Evolutionary conservation across 1,284 basidiomycete species (phyloP), one percentile per base, ranked within the genome.

Genomic region (Sporisorium graminicola): DNA sequence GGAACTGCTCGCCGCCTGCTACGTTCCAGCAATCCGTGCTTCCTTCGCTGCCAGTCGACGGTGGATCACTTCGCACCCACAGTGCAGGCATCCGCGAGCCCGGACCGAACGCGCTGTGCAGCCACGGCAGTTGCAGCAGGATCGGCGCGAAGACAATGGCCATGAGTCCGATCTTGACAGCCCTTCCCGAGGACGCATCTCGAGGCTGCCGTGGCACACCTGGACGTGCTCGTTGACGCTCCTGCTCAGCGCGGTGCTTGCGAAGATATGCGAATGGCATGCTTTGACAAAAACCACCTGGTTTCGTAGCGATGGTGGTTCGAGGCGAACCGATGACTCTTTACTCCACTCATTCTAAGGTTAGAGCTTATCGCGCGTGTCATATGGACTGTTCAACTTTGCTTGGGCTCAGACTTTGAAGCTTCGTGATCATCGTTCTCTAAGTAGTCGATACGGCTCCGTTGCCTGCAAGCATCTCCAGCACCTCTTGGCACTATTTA

Each of bases 181-280:
- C 64, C 7, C 44, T 26, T 7, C 50, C 2, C 0, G 62, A 53
- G 6, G n/a, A n/a, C n/a, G 4, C 50, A 7, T 35, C 31, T 20
- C n/a, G 26, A 3, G 42, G 13, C 18, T 6, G 44, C 9, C 9
- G 51, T 14, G 22, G 37, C 37, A 13, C 16, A 22, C 16, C 31
- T 29, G 26, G 29, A n/a, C 2, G 26, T 20, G 2, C 35, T 31
- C 24, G 22, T n/a, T 40, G 47, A 6, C 57, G 44, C 29, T 42
- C 29, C 14, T 44, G 57, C 13, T 18, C 29, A 13, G 18, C 58
- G 16, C 59, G 58, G 16, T 55, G 54, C 56, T 65, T 61, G 37
- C 58, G 54, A 3, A 65, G 54, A 18, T 65, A 65, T 13, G 51
- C 51, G 24, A 65, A 58, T 44, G 68, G 68, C 63, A 71, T 65